These are phyloP conservation scores for Teunomyces pallodes DNA, from an alignment of 805 yeast species.

Conservation along the genomic window DNA sequence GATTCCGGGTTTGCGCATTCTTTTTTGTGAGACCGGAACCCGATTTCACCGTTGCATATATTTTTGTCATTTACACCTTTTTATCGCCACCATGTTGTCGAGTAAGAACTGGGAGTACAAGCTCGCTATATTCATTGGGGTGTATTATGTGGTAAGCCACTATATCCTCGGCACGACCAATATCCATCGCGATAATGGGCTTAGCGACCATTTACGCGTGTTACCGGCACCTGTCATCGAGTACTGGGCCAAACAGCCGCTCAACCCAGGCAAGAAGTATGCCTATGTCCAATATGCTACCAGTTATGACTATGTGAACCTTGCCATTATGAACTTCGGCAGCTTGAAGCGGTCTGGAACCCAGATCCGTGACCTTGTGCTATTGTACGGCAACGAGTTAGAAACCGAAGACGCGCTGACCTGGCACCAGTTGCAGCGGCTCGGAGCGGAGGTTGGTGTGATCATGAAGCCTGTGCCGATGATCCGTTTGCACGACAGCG, in stretches of 20 bases:
- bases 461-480: conserved; percentile 23
- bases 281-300: conserved; percentile 68
- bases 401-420: conserved; percentile 7
- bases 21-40: not conserved
- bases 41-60: not conserved
- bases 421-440: conserved; percentile 11
- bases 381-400: conserved; percentile 34
- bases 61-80: not conserved
- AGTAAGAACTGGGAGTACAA: conserved; percentile 23
- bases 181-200: conserved; percentile 11
- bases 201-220: conserved; percentile 16
- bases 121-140: conserved; percentile 17
- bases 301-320: conserved; percentile 46
- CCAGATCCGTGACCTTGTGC: conserved; percentile 45
- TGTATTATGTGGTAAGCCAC: conserved; percentile 21
- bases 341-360: conserved; percentile 33
- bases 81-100: not conserved
- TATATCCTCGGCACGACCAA: conserved; percentile 12
- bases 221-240: conserved; percentile 22
- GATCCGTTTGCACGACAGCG: conserved; percentile 11
- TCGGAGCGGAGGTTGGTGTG: conserved; percentile 20
- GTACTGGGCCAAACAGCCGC: conserved; percentile 9
- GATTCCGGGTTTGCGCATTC: conserved; percentile 8
- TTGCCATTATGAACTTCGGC: conserved; percentile 45
- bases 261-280: conserved; percentile 18